Evolutionary conservation across 2,329 filamentous ascomycete species (phyloP).

Genomic region (Phyllosticta citriasiana): DNA sequence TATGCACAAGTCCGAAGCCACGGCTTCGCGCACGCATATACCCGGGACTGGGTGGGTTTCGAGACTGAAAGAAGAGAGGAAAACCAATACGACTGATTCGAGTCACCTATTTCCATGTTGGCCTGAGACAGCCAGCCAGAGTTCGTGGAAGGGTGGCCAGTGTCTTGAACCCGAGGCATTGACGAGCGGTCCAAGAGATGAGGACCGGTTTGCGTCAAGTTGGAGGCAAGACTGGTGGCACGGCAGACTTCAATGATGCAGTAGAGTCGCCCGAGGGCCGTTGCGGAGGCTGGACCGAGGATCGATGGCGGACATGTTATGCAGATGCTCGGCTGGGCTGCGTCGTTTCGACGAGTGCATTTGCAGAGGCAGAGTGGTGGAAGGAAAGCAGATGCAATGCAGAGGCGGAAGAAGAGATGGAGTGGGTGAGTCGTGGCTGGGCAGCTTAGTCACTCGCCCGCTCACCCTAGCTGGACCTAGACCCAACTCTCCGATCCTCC

Average conservation of each 20-base stretch:
- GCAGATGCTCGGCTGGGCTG: neutral
- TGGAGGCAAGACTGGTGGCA: neutral
- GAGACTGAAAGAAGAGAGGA: neutral
- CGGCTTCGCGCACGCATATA: neutral
- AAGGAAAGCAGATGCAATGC: neutral
- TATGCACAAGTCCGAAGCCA: neutral
- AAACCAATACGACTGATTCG: neutral
- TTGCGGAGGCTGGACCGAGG: neutral
- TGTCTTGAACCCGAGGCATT: neutral
- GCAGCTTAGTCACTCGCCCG: neutral
- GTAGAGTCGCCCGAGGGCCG: neutral
- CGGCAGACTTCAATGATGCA: neutral
- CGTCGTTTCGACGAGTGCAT: neutral
- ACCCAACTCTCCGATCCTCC: neutral
- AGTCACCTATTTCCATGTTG: neutral
- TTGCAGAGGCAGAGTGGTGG: neutral
- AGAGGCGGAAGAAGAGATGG: neutral
- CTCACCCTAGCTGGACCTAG: neutral
- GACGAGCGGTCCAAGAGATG: neutral
- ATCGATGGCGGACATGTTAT: neutral
- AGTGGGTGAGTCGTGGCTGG: neutral
- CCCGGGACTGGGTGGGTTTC: neutral
- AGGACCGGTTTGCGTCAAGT: neutral
- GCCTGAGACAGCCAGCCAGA: neutral
- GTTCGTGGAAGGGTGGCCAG: neutral